Evolutionary conservation across 2,329 filamentous ascomycete species (phyloP).

Genomic region (Dryadomyces quercus-mongolicae): DNA sequence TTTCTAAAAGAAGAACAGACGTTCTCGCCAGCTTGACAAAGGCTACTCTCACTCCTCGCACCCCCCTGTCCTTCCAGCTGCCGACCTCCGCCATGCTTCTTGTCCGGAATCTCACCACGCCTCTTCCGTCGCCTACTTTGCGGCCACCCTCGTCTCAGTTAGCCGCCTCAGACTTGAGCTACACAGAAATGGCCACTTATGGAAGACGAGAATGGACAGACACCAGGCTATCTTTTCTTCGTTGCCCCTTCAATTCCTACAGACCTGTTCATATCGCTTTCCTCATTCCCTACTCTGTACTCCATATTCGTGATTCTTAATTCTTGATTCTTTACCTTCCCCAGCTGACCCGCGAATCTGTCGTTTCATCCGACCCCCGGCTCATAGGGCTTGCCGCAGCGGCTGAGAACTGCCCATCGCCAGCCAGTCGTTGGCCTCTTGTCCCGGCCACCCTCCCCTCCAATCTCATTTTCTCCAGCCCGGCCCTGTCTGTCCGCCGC

Average conservation of each 20-base stretch:
- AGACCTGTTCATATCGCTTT: too few species aligned
- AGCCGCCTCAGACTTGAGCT: neutral
- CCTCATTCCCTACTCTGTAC: too few species aligned
- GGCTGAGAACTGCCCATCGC: neutral
- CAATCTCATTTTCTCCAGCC: neutral
- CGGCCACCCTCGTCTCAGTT: neutral
- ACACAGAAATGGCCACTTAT: neutral
- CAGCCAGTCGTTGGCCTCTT: too few species aligned
- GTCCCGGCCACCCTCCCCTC: neutral
- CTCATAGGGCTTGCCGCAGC: neutral
- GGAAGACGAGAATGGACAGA: too few species aligned
- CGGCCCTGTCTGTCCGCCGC: neutral
- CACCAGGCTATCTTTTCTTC: too few species aligned
- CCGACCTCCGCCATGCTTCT: too few species aligned
- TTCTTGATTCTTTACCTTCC: too few species aligned
- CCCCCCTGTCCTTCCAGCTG: neutral
- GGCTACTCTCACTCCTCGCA: neutral
- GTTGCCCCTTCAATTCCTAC: too few species aligned
- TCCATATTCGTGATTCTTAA: too few species aligned
- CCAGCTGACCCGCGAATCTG: too few species aligned
- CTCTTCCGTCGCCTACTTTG: neutral
- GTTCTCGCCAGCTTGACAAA: neutral
- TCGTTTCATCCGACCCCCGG: too few species aligned
- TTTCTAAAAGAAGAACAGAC: neutral
- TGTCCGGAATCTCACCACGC: too few species aligned